Percentiles rank a stretch among this genome's conserved stretches.
Conservation (phyloP, 208 protist species). For the Leishmania turanica region DNA sequence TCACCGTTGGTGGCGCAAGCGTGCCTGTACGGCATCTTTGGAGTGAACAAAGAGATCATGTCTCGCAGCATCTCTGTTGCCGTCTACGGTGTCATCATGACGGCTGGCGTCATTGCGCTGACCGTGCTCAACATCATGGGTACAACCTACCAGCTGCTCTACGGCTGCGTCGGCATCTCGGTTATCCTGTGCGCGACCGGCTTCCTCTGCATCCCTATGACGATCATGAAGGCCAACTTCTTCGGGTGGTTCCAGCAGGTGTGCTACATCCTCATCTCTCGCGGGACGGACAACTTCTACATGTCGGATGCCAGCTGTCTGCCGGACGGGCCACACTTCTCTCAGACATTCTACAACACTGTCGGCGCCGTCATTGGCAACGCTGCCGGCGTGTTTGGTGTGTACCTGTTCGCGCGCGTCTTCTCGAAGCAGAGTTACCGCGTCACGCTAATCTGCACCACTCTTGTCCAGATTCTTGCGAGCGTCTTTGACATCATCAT, state of each 20-base stretch:
- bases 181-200: constrained; percentile 34
- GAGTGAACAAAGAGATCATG: constrained; percentile 35
- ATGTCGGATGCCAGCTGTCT: constrained; percentile 35
- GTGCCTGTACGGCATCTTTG: constrained; percentile 22
- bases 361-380: constrained; percentile 41
- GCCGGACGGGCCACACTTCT: constrained; percentile 55
- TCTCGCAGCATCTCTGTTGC: constrained; percentile 22
- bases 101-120: constrained; percentile 31
- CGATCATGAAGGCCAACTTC: constrained; percentile 54
- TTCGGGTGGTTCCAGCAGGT: constrained; percentile 44
- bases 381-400: constrained; percentile 33
- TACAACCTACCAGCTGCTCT: constrained; percentile 36
- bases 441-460: constrained; percentile 49
- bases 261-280: constrained; percentile 45
- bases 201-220: constrained; percentile 50
- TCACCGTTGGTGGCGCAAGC: background rate
- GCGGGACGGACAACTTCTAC: constrained; percentile 58
- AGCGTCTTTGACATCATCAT: constrained; percentile 71
- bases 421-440: constrained; percentile 50
- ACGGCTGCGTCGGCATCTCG: constrained; percentile 32
- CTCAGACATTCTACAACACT: constrained; percentile 51
- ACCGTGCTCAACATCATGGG: constrained; percentile 38
- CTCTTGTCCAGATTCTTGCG: constrained; percentile 37
- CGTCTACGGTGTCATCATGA: constrained; percentile 43
- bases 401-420: constrained; percentile 45